These are phyloP conservation scores for Adansonia gregorii DNA, from an alignment of 441 rosid genomes.

Conservation along the genomic window DNA sequence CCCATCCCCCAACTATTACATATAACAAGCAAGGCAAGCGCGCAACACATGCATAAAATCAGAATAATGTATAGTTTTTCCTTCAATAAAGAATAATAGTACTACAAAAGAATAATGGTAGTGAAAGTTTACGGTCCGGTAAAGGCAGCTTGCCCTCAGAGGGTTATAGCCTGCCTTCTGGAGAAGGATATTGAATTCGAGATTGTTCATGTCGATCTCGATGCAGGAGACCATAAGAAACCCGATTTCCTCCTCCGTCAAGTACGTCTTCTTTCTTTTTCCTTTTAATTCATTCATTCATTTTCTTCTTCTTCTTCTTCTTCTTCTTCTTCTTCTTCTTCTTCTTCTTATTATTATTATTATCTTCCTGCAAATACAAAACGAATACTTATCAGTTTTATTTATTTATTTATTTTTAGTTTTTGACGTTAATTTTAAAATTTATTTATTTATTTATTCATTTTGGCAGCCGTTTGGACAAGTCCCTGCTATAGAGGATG, in stretches of 20 bases:
- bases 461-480: conserved; percentile 49
- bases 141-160: conserved; percentile 20
- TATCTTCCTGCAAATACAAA: too few relatives aligned
- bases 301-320: too few relatives aligned
- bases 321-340: neutral
- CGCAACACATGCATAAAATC: too few relatives aligned
- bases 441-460: neutral
- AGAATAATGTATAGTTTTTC: neutral
- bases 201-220: conserved; percentile 59
- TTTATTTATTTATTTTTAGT: neutral
- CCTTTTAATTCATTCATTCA: too few relatives aligned
- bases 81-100: too few relatives aligned
- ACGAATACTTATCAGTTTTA: too few relatives aligned
- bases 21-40: neutral
- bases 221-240: conserved; percentile 53
- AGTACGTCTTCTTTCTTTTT: neutral
- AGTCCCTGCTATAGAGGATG: conserved; percentile 48
- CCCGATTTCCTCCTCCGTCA: conserved; percentile 50
- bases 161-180: conserved; percentile 56
- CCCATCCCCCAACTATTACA: too few relatives aligned
- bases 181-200: conserved; percentile 67
- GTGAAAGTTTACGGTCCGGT: conserved; percentile 29
- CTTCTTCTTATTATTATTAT: neutral
- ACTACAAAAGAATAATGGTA: conserved; percentile 6
- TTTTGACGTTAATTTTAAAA: neutral